Base-by-base conservation (phyloP, 352 stramenopile genomes). In the Pythium folliculosum region DNA sequence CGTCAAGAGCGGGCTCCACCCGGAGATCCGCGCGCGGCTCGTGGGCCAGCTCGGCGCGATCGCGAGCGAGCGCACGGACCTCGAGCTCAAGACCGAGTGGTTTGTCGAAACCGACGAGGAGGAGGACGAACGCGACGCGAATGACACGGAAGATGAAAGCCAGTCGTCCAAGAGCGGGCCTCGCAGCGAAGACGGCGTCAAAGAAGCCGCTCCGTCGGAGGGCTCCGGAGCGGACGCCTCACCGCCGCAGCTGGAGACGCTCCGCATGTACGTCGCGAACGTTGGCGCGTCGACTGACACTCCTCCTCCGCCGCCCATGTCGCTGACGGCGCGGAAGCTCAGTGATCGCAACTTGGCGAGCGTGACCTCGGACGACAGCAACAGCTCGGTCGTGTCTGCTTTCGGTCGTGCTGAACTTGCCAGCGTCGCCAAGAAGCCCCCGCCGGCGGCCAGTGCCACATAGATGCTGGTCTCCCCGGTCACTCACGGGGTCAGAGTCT, bases 41-140 rank as follows among this genome's bases (percentile, higher is more conserved):
- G 81, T 89, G 21, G 75, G 71, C 5, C 81, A 91, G 40, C 73
- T 91, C 1, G 83, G 83, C 3, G 78, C 81, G 13, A 53, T 91
- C 21, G 81, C 81, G 37, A 91, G 83, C 45, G 75, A 88, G 40
- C 81, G 83, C 21, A 71, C 69, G 6, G 72, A 88, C 48, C 76
- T 90, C 7, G 83, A 81, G 44, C 68, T 91, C 65, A 87, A 88
- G 67, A 91, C 79, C 1, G 83, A 91, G 57, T 91, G 83, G 81
- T 78, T 91, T 63, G 66, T 77, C 7, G 79, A 90, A 70, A n/a
- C 5, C 0, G 58, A 63, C 1, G 56, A 67, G 19, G 68, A 75
- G 9, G 68, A 75, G 9, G 62, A 56, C 1, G 75, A 79, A 51
- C 69, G 47, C 0, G 40, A 19, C 40, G 40, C 40, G 40, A 47